phyloP scores from a whole-genome alignment of 805 yeast genomes.

The Yarrowia sp. region DNA sequence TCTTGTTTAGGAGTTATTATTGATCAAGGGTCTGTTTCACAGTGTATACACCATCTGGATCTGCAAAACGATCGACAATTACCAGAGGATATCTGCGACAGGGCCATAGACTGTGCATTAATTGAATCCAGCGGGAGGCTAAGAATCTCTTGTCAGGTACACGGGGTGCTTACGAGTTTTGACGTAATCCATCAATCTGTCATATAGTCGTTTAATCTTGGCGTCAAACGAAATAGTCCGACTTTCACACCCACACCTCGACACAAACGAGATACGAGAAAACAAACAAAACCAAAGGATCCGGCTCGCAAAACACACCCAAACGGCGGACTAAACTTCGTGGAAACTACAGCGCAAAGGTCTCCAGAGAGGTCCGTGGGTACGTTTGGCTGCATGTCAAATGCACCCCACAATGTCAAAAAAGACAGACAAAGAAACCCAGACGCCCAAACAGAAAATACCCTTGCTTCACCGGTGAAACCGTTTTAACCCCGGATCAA shows the following conservation, averaged over 20 bases:
- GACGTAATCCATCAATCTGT: not conserved
- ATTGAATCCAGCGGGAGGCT: not conserved
- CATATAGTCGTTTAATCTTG: not conserved
- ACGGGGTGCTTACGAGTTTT: not conserved
- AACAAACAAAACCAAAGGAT: not conserved
- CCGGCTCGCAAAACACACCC: not conserved
- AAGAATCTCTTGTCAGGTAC: not conserved
- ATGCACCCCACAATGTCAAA: slow-evolving; percentile 10
- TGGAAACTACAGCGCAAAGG: not conserved
- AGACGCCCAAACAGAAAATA: not conserved
- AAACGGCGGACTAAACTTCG: not conserved
- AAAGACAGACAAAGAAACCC: not conserved
- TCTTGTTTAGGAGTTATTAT: not conserved
- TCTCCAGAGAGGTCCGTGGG: not conserved
- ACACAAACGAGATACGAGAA: no score
- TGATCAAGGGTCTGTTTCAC: not conserved
- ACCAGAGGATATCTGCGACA: not conserved
- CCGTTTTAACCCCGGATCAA: slow-evolving; percentile 9
- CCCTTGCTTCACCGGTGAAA: not conserved
- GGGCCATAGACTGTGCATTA: not conserved
- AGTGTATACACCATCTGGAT: not conserved
- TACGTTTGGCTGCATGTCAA: not conserved
- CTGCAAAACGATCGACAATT: not conserved
- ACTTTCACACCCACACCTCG: not conserved
- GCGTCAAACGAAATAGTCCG: not conserved